A percentile compares a stretch with the other conserved stretches of the same genome.
Evolutionary conservation across 208 protist species (phyloP).

Genomic region (Leishmania amazonensis): DNA sequence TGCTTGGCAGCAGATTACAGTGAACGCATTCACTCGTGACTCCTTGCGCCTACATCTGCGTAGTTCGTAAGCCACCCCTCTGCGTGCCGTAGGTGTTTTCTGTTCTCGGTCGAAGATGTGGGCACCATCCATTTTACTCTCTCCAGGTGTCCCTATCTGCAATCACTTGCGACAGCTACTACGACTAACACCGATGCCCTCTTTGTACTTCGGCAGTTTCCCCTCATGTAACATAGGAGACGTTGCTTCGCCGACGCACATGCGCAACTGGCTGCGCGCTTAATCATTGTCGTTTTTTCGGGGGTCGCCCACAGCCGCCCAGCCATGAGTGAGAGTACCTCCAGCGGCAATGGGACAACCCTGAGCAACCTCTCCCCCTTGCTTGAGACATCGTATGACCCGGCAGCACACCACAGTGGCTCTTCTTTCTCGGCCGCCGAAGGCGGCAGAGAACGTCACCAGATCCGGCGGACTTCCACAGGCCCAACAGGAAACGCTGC

Average conservation of each 20-base stretch:
- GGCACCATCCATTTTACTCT: neutral
- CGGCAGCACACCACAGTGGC: neutral
- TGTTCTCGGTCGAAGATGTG: neutral
- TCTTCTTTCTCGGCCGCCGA: conserved; percentile 3
- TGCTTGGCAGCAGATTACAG: neutral
- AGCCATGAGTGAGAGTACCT: conserved; percentile 21
- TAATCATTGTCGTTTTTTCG: neutral
- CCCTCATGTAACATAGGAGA: neutral
- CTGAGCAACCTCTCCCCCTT: conserved; percentile 10
- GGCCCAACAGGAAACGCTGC: neutral
- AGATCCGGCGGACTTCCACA: neutral
- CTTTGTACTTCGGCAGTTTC: neutral
- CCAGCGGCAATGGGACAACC: conserved; percentile 7
- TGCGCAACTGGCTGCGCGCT: neutral
- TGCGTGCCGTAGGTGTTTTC: neutral
- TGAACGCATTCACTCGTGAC: neutral
- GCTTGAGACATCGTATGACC: neutral
- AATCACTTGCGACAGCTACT: neutral
- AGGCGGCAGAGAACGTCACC: neutral
- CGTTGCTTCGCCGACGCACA: neutral
- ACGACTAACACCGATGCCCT: neutral
- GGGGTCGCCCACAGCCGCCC: neutral
- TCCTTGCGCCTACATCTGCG: neutral
- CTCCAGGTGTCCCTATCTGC: neutral
- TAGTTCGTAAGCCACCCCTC: neutral